Evolutionary conservation across 2,329 filamentous ascomycete species (phyloP), one percentile per base, ranked within the genome.

Genomic region (Epichloe coenophiala): DNA sequence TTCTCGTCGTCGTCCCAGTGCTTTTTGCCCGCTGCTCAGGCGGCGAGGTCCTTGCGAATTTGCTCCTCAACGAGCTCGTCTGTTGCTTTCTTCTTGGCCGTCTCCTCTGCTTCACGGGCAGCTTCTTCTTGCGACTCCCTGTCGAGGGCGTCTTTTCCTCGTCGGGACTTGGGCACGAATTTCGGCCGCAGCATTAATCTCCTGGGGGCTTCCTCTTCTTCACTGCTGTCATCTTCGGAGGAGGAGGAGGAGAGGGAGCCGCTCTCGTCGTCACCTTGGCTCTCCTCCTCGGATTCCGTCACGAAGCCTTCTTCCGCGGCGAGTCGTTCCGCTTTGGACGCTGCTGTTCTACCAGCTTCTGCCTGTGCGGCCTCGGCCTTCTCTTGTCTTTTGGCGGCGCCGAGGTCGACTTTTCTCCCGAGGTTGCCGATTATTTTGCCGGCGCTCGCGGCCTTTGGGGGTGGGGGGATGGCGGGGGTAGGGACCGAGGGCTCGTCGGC

Each of bases 11-110:
- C 83, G 59, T 95, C 90, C 89, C 90, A 96, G 60, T 88, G 83
- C 63, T 87, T 88, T 21, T 67, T 88, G 89, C 12, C 84, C 0
- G 81, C 80, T 1, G 82, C 82, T 50, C 83, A 80, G 21, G 86
- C 87, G 4, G 84, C 84, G 0, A 86, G 78, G 59, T 91, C 85
- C 57, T 86, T 87, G 60, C 86, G 83, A 42, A 97, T 81, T 63
- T 97, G 89, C 58, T 90, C 88, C 63, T 95, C 88, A 15, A 98
- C 81, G 9, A 97, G 71, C 51, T 79, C 82, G 63, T 95, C 84
- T 12, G 85, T 80, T 38, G 84, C 83, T 63, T 84, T 82, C 54
- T 79, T 81, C 37, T 80, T 77, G 1, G 75, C 80, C 51, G 77
- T 81, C 52, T 83, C 81, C 45, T 78, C 78, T 2, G 73, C 77